phyloP scores from a whole-genome alignment of 768 basidiomycete genomes.

The Mycena crocata region DNA sequence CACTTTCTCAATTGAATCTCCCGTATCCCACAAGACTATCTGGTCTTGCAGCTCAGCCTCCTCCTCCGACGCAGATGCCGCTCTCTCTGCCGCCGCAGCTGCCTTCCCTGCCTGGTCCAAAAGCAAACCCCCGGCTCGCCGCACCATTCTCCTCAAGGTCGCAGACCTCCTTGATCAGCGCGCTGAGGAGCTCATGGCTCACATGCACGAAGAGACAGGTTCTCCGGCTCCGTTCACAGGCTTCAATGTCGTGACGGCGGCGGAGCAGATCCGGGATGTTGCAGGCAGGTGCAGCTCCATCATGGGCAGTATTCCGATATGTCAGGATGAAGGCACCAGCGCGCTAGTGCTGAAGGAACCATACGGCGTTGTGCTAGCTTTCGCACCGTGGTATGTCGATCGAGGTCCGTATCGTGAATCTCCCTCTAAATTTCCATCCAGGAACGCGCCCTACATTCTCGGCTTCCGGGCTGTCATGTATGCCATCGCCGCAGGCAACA shows the following conservation, averaged over 20 bases:
- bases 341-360: slow-evolving; percentile 33
- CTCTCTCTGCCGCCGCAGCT: slow-evolving; percentile 25
- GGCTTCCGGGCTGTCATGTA: slow-evolving; percentile 18
- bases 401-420: neutral
- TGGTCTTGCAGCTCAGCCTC: slow-evolving; percentile 28
- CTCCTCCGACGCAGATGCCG: slow-evolving; percentile 18
- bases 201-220: slow-evolving; percentile 29
- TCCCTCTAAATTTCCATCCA: neutral
- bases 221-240: neutral
- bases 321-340: slow-evolving; percentile 19
- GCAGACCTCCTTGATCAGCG: slow-evolving; percentile 29
- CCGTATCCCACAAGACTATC: slow-evolving; percentile 19
- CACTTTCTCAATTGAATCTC: slow-evolving; percentile 30
- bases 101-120: slow-evolving; percentile 31
- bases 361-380: slow-evolving; percentile 27
- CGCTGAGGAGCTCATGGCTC: slow-evolving; percentile 9
- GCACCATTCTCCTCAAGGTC: slow-evolving; percentile 32
- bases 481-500: slow-evolving; percentile 55
- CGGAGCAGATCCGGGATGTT: slow-evolving; percentile 24
- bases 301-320: slow-evolving; percentile 23
- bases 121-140: slow-evolving; percentile 27
- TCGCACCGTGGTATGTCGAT: slow-evolving; percentile 30
- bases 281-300: slow-evolving; percentile 25
- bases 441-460: slow-evolving; percentile 35
- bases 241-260: slow-evolving; percentile 23